Percentiles rank a stretch among this genome's conserved stretches.
Evolutionary conservation across 1,139 yeast genomes (phyloP).

Genomic region (Kluyveromyces sp.): DNA sequence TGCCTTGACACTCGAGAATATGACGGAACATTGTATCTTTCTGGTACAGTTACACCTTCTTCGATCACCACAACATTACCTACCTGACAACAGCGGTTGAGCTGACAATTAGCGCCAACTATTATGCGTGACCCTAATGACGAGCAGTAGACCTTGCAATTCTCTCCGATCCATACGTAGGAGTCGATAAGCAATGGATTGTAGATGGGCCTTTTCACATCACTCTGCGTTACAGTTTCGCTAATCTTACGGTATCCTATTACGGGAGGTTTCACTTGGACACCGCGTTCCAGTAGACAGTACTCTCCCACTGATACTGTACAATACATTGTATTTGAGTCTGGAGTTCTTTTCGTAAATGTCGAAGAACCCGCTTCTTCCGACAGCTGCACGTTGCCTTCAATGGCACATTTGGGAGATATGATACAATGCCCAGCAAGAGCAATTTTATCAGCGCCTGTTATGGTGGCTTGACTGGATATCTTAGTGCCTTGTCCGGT

Average conservation of each 20-base stretch:
- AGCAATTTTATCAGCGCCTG: slow-evolving; percentile 40
- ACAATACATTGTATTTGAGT: no score
- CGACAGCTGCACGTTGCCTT: slow-evolving; percentile 37
- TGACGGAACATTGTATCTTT: slow-evolving; percentile 53
- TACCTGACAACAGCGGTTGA: slow-evolving; percentile 44
- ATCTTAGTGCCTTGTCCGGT: slow-evolving; percentile 53
- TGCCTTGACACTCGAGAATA: slow-evolving; percentile 42
- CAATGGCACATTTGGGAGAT: slow-evolving; percentile 20
- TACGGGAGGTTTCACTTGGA: slow-evolving; percentile 24
- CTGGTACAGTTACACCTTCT: slow-evolving; percentile 45
- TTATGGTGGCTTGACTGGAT: slow-evolving; percentile 41
- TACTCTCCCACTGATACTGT: slow-evolving; percentile 47
- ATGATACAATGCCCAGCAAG: slow-evolving; percentile 37
- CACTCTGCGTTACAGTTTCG: slow-evolving; percentile 2
- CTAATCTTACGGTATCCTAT: slow-evolving; percentile 10
- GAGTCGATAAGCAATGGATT: slow-evolving; percentile 48
- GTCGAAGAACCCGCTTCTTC: slow-evolving; percentile 31
- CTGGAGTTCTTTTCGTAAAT: no score
- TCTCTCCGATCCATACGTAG: slow-evolving; percentile 46
- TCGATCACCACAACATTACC: slow-evolving; percentile 57
- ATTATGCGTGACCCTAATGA: slow-evolving; percentile 53
- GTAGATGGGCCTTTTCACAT: slow-evolving; percentile 13
- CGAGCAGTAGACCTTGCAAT: slow-evolving; percentile 39
- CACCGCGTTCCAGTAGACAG: slow-evolving; percentile 35
- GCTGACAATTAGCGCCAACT: slow-evolving; percentile 39